Conservation (phyloP, 306 rosid species). For the Lathyrus tuberosus region DNA sequence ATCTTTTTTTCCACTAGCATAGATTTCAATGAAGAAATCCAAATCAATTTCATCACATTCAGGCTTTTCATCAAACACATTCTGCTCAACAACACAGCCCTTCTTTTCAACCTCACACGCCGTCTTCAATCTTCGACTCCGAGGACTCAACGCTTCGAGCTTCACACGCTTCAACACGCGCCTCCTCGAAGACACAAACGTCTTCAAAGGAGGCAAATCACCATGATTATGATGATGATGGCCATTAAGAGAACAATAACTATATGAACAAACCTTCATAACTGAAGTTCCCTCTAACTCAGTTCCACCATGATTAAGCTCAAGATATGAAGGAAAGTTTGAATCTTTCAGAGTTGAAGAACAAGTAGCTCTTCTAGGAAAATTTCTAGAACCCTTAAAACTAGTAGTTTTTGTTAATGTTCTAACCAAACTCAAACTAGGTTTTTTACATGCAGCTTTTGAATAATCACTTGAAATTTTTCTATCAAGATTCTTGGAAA, state of each 20-base stretch:
- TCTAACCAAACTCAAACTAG: conserved; percentile 66
- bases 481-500: conserved; percentile 39
- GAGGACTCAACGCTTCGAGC: conserved; percentile 53
- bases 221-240: conserved; percentile 73
- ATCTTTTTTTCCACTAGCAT: conserved; percentile 42
- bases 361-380: conserved; percentile 68
- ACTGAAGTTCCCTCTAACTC: conserved; percentile 81
- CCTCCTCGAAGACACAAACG: conserved; percentile 74
- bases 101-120: conserved; percentile 36
- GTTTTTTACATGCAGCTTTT: conserved; percentile 43
- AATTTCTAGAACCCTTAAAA: conserved; percentile 65
- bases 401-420: conserved; percentile 72
- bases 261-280: conserved; percentile 84
- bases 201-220: conserved; percentile 75
- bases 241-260: conserved; percentile 91
- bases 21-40: conserved; percentile 68
- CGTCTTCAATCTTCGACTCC: conserved; percentile 37
- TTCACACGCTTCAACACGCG: conserved; percentile 55
- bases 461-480: conserved; percentile 46
- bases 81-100: conserved; percentile 36
- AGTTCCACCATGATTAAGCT: conserved; percentile 69
- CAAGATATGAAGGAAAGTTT: conserved; percentile 70
- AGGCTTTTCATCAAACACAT: conserved; percentile 32
- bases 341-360: conserved; percentile 86
- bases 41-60: conserved; percentile 38